These are phyloP conservation scores for Sphaerulina musiva DNA, from an alignment of 2,329 filamentous ascomycete genomes.

Conservation along the genomic window DNA sequence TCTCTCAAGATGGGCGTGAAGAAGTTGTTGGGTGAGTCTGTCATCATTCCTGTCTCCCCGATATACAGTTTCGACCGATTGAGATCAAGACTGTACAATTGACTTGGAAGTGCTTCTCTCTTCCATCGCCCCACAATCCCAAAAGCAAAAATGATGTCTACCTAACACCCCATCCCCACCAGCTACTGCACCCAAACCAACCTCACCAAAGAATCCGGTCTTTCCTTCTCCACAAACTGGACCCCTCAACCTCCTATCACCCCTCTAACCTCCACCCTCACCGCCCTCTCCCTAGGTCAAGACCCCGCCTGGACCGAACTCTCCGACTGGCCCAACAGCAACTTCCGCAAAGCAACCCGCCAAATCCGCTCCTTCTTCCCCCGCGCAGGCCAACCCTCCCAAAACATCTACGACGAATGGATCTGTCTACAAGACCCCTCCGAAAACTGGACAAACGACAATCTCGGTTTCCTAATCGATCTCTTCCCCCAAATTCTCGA, in stretches of 20 bases:
- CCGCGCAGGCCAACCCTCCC: conserved; percentile 38
- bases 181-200: conserved; percentile 59
- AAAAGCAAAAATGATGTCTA: not conserved
- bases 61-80: conserved; percentile 10
- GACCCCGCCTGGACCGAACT: conserved; percentile 46
- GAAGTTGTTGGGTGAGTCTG: conserved; percentile 50
- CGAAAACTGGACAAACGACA: conserved; percentile 57
- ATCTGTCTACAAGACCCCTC: conserved; percentile 54
- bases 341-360: conserved; percentile 45
- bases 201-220: conserved; percentile 52
- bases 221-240: conserved; percentile 52
- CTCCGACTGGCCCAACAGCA: conserved; percentile 39
- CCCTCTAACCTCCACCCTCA: conserved; percentile 35
- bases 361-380: conserved; percentile 51
- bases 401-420: conserved; percentile 58
- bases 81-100: conserved; percentile 7
- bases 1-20: conserved; percentile 48
- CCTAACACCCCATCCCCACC: conserved; percentile 28
- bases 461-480: conserved; percentile 61
- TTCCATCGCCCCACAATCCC: conserved; percentile 1
- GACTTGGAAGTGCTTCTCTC: conserved; percentile 15
- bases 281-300: conserved; percentile 38
- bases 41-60: conserved; percentile 2
- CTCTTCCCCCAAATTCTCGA: conserved; percentile 63
- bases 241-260: conserved; percentile 39